Evolutionary conservation across 345 rosid genomes (phyloP).

Genomic region (Arabis alpina): DNA sequence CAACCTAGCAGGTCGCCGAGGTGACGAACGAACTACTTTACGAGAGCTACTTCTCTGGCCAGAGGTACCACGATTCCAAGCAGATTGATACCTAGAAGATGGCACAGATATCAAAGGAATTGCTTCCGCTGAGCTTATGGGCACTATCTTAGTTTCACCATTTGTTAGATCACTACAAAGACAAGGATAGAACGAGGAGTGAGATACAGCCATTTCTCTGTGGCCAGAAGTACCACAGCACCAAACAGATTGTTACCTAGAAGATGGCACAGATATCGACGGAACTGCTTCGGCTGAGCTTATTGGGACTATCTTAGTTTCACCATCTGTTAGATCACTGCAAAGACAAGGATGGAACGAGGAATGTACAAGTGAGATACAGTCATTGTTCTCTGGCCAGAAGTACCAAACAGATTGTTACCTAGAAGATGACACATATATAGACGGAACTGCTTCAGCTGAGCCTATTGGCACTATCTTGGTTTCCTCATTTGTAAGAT

Average conservation of each 20-base stretch:
- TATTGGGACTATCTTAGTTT: conserved; percentile 43
- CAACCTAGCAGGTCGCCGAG: conserved; percentile 38
- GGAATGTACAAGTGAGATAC: not conserved
- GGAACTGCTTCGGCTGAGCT: conserved; percentile 51
- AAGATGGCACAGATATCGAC: conserved; percentile 45
- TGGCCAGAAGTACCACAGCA: not conserved
- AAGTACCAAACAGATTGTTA: too few species aligned
- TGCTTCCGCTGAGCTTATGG: conserved; percentile 47
- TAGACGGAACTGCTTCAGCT: conserved; percentile 47
- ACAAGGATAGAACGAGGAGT: not conserved
- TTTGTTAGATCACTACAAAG: conserved; percentile 56
- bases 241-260: conserved; percentile 5
- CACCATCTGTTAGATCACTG: conserved; percentile 55
- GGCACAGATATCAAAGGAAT: conserved; percentile 23
- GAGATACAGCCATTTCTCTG: not conserved
- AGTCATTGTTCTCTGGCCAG: not conserved
- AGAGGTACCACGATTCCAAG: too few species aligned
- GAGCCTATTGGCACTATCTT: conserved; percentile 43
- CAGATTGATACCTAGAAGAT: too few species aligned
- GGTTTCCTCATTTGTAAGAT: conserved; percentile 42
- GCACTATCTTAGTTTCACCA: conserved; percentile 46
- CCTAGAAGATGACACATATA: too few species aligned
- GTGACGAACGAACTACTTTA: too few species aligned
- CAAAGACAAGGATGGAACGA: conserved; percentile 27
- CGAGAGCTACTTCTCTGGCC: too few species aligned